These are phyloP conservation scores for Chamaecrista fasciculata DNA, from an alignment of 306 rosid species.

Conservation along the genomic window DNA sequence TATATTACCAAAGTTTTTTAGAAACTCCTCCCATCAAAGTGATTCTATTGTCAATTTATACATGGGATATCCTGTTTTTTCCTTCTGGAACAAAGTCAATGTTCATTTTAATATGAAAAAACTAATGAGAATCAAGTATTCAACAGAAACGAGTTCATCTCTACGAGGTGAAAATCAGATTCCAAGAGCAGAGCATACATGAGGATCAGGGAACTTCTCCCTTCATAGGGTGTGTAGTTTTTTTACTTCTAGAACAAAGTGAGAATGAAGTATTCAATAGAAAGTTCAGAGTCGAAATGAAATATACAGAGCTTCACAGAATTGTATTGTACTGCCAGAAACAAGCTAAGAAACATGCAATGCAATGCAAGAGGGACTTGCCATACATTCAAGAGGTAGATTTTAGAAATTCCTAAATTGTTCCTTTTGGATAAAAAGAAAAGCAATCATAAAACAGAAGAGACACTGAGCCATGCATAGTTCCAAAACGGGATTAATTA, in stretches of 20 bases:
- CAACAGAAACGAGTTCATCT: neutral
- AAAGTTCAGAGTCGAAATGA: neutral
- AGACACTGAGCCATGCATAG: neutral
- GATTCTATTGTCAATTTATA: neutral
- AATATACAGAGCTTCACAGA: neutral
- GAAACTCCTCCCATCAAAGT: neutral
- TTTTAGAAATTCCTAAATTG: neutral
- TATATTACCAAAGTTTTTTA: neutral
- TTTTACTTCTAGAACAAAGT: no score
- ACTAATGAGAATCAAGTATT: neutral
- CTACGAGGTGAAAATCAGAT: conserved; percentile 18
- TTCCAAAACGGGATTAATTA: neutral
- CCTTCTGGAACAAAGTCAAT: neutral
- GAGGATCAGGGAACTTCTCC: neutral
- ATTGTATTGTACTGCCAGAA: neutral
- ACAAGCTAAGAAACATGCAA: neutral
- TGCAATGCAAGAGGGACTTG: neutral
- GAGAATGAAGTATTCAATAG: no score
- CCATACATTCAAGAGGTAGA: neutral
- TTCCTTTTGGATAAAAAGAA: neutral
- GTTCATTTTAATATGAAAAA: neutral
- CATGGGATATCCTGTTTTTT: neutral
- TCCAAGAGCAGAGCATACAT: neutral
- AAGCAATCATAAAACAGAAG: neutral
- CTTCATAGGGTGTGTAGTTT: no score